Base-by-base conservation (phyloP, 139 green algal species). In the Chlamydomonas sphaeroides region DNA sequence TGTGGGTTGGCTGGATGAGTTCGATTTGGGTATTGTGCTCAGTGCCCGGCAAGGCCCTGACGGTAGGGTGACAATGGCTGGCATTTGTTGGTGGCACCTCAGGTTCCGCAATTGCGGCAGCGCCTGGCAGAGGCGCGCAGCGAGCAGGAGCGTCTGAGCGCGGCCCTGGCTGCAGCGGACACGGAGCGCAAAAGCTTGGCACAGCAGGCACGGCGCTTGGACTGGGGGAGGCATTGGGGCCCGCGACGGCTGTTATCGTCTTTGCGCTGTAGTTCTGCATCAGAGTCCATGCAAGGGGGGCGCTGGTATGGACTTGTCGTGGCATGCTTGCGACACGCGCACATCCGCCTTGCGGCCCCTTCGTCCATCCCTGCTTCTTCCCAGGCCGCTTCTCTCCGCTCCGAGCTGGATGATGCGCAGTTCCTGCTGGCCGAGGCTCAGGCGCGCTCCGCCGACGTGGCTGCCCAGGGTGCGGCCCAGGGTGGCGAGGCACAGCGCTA, bases 341-440 rank as follows among this genome's bases (percentile, higher is more conserved):
- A n/a, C n/a, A n/a, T n/a, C n/a, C n/a, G n/a, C n/a, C n/a, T n/a
- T n/a, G n/a, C n/a, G n/a, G n/a, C n/a, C n/a, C n/a, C n/a, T n/a
- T n/a, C n/a, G n/a, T n/a, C n/a, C n/a, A n/a, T n/a, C n/a, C n/a
- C n/a, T n/a, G n/a, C n/a, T n/a, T n/a, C n/a, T n/a, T n/a, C n/a
- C n/a, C n/a, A n/a, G n/a, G n/a, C n/a, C n/a, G n/a, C n/a, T n/a
- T n/a, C 83, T 0, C 74, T 88, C n/a, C 74, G 83, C 35, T 35
- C 49, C 7, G 79, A 88, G 80, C 53, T 91, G 53, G 70, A 80
- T 30, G 65, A 73, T 28, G 45, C 5, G 0, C 69, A 86, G 38
- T 77, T 80, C 59, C 74, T 80, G 59, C 74, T 71, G 51, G 69
- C 73, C 20, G 82, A 81, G 49, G 82, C 86, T 36, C 51, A 74